Conservation (phyloP, 2,329 filamentous ascomycete species). For the Colletotrichum salicis region DNA sequence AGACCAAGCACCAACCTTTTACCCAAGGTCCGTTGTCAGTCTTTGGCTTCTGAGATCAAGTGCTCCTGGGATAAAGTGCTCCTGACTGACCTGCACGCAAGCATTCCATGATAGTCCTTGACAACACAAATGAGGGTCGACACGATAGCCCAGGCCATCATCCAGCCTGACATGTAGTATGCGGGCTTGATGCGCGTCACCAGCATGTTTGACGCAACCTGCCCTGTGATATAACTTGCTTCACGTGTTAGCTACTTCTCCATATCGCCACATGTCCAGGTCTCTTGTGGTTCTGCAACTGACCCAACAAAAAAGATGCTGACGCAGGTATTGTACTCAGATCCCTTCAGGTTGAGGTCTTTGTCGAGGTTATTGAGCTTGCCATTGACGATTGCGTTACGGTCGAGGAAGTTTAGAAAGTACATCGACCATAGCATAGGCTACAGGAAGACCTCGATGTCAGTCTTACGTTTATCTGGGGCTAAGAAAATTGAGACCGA, state of each 20-base stretch:
- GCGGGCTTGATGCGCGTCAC: conserved; percentile 24
- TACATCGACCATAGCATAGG: conserved; percentile 50
- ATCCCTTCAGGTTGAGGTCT: conserved; percentile 59
- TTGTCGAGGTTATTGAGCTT: conserved; percentile 62
- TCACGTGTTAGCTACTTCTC: not conserved
- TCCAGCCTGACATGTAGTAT: conserved; percentile 27
- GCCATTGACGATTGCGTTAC: conserved; percentile 67
- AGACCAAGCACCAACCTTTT: no score
- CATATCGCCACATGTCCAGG: no score
- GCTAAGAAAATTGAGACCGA: no score
- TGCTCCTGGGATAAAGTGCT: conserved; percentile 32
- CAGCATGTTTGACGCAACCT: conserved; percentile 25
- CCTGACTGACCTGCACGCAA: conserved; percentile 50
- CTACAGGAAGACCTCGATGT: conserved; percentile 18
- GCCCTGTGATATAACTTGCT: conserved; percentile 10
- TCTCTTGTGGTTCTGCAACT: not conserved
- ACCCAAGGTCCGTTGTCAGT: no score
- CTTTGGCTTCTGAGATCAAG: conserved; percentile 45
- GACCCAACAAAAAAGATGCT: conserved; percentile 46
- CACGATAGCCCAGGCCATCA: conserved; percentile 51
- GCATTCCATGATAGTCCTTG: conserved; percentile 51
- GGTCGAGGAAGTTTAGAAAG: conserved; percentile 49
- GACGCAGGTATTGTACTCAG: conserved; percentile 45
- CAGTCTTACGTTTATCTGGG: no score
- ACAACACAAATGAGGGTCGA: conserved; percentile 52